phyloP scores from a whole-genome alignment of 176 grass and related monocot species.

The Hsuehochloa calcarea region DNA sequence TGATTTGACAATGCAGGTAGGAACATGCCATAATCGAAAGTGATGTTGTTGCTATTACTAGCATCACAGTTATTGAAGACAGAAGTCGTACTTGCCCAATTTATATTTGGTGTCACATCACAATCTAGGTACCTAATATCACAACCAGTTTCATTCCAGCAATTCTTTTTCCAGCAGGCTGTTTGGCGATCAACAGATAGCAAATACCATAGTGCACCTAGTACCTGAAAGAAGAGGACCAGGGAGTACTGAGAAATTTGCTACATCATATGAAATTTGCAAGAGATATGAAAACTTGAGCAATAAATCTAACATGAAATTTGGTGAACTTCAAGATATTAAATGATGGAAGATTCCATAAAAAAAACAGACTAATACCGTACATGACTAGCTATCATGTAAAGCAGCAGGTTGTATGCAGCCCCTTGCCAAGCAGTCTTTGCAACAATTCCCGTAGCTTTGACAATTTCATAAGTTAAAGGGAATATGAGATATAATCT shows the following conservation, averaged over 20 bases:
- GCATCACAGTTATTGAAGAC: conserved; percentile 61
- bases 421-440: conserved; percentile 96
- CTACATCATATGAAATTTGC: not conserved
- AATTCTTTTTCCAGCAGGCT: conserved; percentile 80
- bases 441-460: conserved; percentile 84
- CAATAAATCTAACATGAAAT: conserved; percentile 10
- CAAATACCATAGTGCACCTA: conserved; percentile 88
- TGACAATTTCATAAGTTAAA: conserved; percentile 84
- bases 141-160: conserved; percentile 53
- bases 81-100: conserved; percentile 41
- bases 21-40: conserved; percentile 90
- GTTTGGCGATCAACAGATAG: conserved; percentile 84
- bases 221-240: conserved; percentile 49
- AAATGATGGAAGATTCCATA: not conserved
- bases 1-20: conserved; percentile 56
- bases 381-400: conserved; percentile 99
- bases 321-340: not conserved
- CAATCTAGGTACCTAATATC: conserved; percentile 68
- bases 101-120: conserved; percentile 22
- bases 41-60: not conserved
- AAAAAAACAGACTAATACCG: conserved; percentile 16
- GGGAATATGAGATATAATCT: conserved; percentile 99
- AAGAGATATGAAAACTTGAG: not conserved
- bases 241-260: conserved; percentile 15
- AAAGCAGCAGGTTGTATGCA: conserved; percentile 92